These are phyloP conservation scores for Exophiala sp. DNA, from an alignment of 2,329 filamentous ascomycete genomes.

Conservation along the genomic window DNA sequence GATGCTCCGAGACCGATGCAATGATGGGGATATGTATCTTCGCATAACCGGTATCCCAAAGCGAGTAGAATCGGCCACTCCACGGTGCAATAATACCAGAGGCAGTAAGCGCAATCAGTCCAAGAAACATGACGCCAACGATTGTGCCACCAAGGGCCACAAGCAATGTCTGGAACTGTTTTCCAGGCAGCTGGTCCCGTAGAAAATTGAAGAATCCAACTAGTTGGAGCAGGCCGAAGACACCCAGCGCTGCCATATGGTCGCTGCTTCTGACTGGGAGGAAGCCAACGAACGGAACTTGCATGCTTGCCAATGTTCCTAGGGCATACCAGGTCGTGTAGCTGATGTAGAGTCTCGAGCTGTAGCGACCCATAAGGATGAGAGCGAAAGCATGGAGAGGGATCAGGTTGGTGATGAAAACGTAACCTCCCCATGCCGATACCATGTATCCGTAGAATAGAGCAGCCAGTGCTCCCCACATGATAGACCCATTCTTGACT, in stretches of 20 bases:
- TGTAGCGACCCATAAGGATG: constrained; percentile 95
- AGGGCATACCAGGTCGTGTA: constrained; percentile 98
- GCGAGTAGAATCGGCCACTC: constrained; percentile 97
- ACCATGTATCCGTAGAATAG: constrained; percentile 99
- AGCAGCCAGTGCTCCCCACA: constrained; percentile 91
- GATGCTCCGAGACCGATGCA: constrained; percentile 98
- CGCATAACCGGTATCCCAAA: constrained; percentile 97
- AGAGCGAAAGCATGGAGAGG: constrained; percentile 91
- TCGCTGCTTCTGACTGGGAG: constrained; percentile 93
- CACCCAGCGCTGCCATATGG: constrained; percentile 93
- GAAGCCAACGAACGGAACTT: constrained; percentile 98
- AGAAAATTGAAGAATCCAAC: constrained; percentile 89
- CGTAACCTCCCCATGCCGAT: constrained; percentile 97
- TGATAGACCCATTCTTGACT: constrained; percentile 88
- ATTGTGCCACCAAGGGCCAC: constrained; percentile 67
- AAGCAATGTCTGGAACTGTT: constrained; percentile 89
- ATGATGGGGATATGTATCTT: constrained; percentile 99
- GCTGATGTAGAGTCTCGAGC: constrained; percentile 85
- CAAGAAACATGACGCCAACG: constrained; percentile 65
- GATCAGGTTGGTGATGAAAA: constrained; percentile 97
- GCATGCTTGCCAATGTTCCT: constrained; percentile 95
- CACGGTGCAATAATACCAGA: constrained; percentile 92
- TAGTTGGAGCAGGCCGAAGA: constrained; percentile 92
- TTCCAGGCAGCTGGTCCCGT: constrained; percentile 77
- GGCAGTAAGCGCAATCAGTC: constrained; percentile 76